phyloP scores from a whole-genome alignment of 192 early-diverging fungal species.

The Umbelopsis sp. region DNA sequence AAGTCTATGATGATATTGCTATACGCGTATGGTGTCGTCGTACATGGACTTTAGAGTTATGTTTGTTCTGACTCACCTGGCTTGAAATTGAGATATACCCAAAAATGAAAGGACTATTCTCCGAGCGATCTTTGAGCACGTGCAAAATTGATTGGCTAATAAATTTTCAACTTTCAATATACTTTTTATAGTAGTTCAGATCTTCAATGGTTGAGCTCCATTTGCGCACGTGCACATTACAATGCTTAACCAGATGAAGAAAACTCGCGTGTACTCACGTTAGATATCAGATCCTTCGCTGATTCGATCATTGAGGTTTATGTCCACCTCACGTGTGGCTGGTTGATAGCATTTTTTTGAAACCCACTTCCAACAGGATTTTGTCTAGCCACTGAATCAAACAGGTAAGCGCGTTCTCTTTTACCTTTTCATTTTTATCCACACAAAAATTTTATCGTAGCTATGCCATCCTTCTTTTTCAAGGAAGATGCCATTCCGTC shows the following conservation, averaged over 20 bases:
- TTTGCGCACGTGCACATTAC: background rate
- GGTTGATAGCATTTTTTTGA: too few relatives aligned
- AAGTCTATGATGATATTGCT: conserved; percentile 47
- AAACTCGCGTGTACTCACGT: background rate
- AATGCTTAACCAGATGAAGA: background rate
- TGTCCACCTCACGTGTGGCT: background rate
- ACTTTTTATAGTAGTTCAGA: background rate
- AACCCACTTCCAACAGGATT: too few relatives aligned
- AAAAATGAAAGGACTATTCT: background rate
- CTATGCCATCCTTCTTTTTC: background rate
- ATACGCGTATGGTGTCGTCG: conserved; percentile 76
- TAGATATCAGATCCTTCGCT: background rate
- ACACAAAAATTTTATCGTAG: background rate
- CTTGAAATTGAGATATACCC: too few relatives aligned
- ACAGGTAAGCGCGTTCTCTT: background rate
- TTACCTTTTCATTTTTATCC: background rate
- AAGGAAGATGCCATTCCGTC: background rate
- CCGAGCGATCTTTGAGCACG: background rate
- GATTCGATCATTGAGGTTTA: background rate
- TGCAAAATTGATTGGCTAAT: background rate
- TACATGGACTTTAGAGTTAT: conserved; percentile 81
- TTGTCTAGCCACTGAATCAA: background rate
- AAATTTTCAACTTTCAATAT: background rate
- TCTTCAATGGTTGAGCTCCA: background rate
- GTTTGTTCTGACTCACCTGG: conserved; percentile 50